Base-by-base conservation (phyloP, 257 asterid species). In the Solanum rostratum region DNA sequence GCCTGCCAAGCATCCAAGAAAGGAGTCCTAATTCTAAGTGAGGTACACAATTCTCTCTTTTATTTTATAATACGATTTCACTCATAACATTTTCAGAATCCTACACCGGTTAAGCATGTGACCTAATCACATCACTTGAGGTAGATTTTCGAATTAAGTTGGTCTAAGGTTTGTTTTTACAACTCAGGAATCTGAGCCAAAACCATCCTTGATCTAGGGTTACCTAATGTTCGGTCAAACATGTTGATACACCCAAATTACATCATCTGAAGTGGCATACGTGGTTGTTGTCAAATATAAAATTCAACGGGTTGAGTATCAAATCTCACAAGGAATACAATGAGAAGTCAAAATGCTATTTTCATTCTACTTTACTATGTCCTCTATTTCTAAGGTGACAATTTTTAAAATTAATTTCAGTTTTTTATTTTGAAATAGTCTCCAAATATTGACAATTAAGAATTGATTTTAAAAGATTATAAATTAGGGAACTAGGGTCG, bases 21-120 rank as follows among this genome's bases (percentile, higher is more conserved):
- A 88, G 98, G 98, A 83, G 98, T 94, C 70, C 97, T 95, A 88
- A 94, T 95, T 85, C 96, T 95, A 57, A 95, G 98, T 60, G 98
- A 95, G 97, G 98, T 95, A 91, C 66, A 41, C 86, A 69, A 59
- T 87, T 63, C 84, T 79, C 60, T 83, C 63, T 85, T 73, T 70
- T 41, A 3, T 53, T 70, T 33, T 66, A 49, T 7, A 76, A 37
- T 84, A 7, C 45, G 53, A 50, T 84, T 76, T 76, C 45, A 16
- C 82, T 24, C 24, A 18, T 16, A 24, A 76, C 41, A 50, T 76
- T 49, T 49, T 24, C 59, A 49, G 24, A 76, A 76, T 49, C 82
- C 27, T 76, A 27, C 16, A 15, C 3, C 4, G 15, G 82, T 49
- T 70, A 76, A 46, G 81, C 9, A 2, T 49, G 41, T 76, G 82